Evolutionary conservation across 345 rosid species (phyloP).

Genomic region (Rhodamnia rubescens): DNA sequence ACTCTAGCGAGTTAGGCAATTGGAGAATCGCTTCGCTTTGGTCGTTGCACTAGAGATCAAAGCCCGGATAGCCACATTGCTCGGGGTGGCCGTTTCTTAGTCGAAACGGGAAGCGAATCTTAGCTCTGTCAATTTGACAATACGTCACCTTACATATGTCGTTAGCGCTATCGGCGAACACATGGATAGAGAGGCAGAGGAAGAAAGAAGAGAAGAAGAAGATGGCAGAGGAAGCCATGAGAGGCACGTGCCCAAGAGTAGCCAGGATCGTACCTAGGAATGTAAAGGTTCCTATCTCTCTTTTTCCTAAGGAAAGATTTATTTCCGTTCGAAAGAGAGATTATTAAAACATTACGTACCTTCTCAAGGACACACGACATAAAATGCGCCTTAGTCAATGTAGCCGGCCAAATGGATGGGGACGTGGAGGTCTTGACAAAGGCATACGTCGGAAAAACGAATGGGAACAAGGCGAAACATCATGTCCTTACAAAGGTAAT

Average conservation of each 20-base stretch:
- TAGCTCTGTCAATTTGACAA: accelerated
- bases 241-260: not conserved
- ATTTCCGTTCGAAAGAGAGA: not conserved
- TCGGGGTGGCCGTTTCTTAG: not conserved
- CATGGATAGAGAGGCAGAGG: not conserved
- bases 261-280: not conserved
- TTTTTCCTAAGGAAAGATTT: not conserved
- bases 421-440: not conserved
- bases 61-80: constrained; percentile 1
- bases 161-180: not conserved
- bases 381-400: not conserved
- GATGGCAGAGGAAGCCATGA: not conserved
- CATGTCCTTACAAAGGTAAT: not conserved
- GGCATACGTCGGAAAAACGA: not conserved
- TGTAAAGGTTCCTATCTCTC: not conserved
- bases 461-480: not conserved
- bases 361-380: not conserved
- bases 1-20: not conserved
- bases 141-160: not conserved
- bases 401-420: not conserved
- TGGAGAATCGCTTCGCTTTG: not conserved
- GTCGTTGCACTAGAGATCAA: constrained; percentile 2
- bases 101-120: not conserved
- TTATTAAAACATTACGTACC: not conserved
- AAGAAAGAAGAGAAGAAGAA: not conserved